Evolutionary conservation across 1,139 yeast species (phyloP).

Genomic region (Yamadazyma oceani): DNA sequence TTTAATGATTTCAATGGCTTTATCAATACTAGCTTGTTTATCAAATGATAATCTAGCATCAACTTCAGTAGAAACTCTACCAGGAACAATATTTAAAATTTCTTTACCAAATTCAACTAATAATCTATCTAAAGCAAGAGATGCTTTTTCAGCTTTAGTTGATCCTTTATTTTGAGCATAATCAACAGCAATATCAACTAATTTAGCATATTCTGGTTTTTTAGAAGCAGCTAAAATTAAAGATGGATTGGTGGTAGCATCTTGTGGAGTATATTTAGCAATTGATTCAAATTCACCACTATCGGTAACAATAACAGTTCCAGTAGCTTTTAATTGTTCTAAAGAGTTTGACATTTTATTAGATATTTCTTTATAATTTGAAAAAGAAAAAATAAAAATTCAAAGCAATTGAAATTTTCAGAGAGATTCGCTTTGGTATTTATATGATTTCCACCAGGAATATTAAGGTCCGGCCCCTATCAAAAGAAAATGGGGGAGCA

Average conservation of each 20-base stretch:
- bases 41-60: conserved; percentile 97
- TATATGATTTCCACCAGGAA: no score
- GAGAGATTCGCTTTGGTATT: no score
- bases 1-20: conserved; percentile 85
- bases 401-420: not conserved
- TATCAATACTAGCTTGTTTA: conserved; percentile 87
- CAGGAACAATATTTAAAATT: conserved; percentile 94
- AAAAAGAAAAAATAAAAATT: not conserved
- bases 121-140: conserved; percentile 84
- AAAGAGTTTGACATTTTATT: conserved; percentile 59
- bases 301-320: conserved; percentile 96
- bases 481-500: no score
- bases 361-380: no score
- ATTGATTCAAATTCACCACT: conserved; percentile 98
- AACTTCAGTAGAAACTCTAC: conserved; percentile 98
- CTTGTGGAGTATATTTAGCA: conserved; percentile 98
- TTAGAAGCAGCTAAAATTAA: conserved; percentile 94
- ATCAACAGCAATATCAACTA: conserved; percentile 87
- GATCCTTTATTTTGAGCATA: conserved; percentile 74
- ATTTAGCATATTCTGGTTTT: conserved; percentile 83
- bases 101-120: conserved; percentile 95
- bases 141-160: conserved; percentile 49
- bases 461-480: no score
- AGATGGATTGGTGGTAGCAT: conserved; percentile 99
- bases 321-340: conserved; percentile 91